phyloP scores from a whole-genome alignment of 2,329 filamentous ascomycete species.

The Aspergillus terreus region DNA sequence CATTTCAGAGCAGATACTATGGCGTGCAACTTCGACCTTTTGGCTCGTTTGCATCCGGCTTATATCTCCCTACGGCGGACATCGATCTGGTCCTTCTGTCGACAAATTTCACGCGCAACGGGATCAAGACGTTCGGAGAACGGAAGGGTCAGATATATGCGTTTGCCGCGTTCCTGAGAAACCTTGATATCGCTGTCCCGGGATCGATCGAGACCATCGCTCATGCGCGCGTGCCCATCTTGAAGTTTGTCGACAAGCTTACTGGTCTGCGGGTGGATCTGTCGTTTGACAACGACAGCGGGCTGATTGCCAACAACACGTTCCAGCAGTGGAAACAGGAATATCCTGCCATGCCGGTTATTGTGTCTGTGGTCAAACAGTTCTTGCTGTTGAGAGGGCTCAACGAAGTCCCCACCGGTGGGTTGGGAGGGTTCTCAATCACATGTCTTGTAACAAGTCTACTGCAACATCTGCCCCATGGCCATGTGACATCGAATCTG shows the following conservation, averaged over 20 bases:
- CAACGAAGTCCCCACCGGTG: conserved; percentile 88
- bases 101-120: conserved; percentile 54
- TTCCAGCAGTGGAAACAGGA: conserved; percentile 74
- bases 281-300: conserved; percentile 88
- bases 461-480: conserved; percentile 72
- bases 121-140: conserved; percentile 49
- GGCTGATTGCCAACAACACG: conserved; percentile 73
- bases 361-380: conserved; percentile 89
- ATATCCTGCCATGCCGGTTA: conserved; percentile 79
- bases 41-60: conserved; percentile 87
- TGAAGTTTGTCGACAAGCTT: conserved; percentile 79
- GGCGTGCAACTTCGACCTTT: conserved; percentile 69
- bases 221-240: conserved; percentile 78
- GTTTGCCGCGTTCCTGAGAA: conserved; percentile 59
- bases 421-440: conserved; percentile 88
- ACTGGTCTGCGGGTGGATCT: conserved; percentile 86
- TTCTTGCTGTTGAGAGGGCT: conserved; percentile 83
- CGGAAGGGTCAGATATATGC: conserved; percentile 54
- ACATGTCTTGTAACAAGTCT: conserved; percentile 92
- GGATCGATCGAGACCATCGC: conserved; percentile 65
- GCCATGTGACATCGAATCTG: conserved; percentile 65
- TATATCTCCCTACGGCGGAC: conserved; percentile 76
- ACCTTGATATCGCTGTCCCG: conserved; percentile 54
- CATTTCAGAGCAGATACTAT: conserved; percentile 56
- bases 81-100: conserved; percentile 88